Percentiles rank a stretch among this genome's conserved stretches.
These are phyloP conservation scores for Juncus effusus DNA, from an alignment of 176 grass and related monocot species.

Conservation along the genomic window DNA sequence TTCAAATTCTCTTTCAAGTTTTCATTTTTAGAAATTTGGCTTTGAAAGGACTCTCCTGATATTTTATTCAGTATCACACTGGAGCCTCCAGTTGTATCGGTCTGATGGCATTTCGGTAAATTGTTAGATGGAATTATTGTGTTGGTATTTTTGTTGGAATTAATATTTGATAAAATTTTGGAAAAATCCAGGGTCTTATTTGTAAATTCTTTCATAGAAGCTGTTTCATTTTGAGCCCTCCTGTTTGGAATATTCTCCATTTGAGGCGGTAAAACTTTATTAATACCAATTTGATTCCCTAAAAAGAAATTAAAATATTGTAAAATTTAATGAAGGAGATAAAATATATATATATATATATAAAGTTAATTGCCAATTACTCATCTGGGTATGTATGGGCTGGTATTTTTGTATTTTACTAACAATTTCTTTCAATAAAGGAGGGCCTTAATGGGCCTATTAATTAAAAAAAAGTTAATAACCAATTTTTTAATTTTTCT, in stretches of 20 bases:
- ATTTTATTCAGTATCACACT: slow-evolving; percentile 13
- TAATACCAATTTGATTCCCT: too few relatives aligned
- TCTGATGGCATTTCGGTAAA: neutral
- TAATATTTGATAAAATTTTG: slow-evolving; percentile 13
- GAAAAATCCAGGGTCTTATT: neutral
- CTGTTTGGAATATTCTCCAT: neutral
- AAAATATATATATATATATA: too few relatives aligned
- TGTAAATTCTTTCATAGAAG: slow-evolving; percentile 5
- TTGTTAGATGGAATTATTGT: neutral
- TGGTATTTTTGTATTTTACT: too few relatives aligned
- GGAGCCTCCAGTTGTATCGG: neutral
- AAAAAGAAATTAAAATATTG: too few relatives aligned
- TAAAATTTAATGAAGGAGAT: too few relatives aligned
- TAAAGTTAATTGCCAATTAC: too few relatives aligned
- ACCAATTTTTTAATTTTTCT: too few relatives aligned
- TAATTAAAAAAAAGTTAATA: too few relatives aligned
- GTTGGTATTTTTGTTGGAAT: slow-evolving; percentile 3
- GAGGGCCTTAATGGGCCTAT: too few relatives aligned
- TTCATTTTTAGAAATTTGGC: slow-evolving; percentile 11
- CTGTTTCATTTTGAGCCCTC: neutral
- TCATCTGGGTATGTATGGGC: too few relatives aligned
- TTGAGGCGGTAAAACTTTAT: neutral
- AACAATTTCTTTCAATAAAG: too few relatives aligned
- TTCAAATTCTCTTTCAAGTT: slow-evolving; percentile 9
- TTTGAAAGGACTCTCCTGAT: neutral